Evolutionary conservation across 2,329 filamentous ascomycete genomes (phyloP).

Genomic region (Coleophoma crateriformis): DNA sequence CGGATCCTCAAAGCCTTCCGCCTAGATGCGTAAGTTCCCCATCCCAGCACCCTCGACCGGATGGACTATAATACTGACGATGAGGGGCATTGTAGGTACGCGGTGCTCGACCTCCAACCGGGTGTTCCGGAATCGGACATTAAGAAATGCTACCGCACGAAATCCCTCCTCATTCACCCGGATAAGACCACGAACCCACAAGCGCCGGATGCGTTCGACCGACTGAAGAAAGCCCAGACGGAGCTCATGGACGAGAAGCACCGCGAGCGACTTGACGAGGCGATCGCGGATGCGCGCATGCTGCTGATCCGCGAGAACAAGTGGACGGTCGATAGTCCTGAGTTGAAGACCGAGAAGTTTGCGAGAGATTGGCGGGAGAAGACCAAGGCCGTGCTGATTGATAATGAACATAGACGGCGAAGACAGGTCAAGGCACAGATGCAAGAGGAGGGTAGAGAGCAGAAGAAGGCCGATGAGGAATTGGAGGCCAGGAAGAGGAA

Average conservation of each 20-base stretch:
- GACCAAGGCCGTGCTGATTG: constrained; percentile 81
- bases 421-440: constrained; percentile 89
- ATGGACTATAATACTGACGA: too few species aligned
- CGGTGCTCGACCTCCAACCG: constrained; percentile 90
- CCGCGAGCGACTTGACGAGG: constrained; percentile 81
- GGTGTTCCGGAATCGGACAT: constrained; percentile 95
- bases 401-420: constrained; percentile 80
- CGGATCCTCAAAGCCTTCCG: constrained; percentile 89
- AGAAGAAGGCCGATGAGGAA: constrained; percentile 82
- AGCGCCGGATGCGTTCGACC: constrained; percentile 93
- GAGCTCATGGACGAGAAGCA: constrained; percentile 92
- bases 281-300: constrained; percentile 92
- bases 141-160: constrained; percentile 89
- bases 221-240: constrained; percentile 89
- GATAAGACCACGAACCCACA: constrained; percentile 92
- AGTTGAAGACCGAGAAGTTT: constrained; percentile 80
- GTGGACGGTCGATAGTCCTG: constrained; percentile 82
- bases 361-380: constrained; percentile 85
- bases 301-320: constrained; percentile 91
- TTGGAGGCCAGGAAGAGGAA: constrained; percentile 74
- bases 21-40: constrained; percentile 55
- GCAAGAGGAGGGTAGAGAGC: constrained; percentile 90
- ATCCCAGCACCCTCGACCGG: too few species aligned
- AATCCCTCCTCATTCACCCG: constrained; percentile 97
- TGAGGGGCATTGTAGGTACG: constrained; percentile 53